phyloP scores from a whole-genome alignment of 331 rosid genomes.

The Acacia concinna region DNA sequence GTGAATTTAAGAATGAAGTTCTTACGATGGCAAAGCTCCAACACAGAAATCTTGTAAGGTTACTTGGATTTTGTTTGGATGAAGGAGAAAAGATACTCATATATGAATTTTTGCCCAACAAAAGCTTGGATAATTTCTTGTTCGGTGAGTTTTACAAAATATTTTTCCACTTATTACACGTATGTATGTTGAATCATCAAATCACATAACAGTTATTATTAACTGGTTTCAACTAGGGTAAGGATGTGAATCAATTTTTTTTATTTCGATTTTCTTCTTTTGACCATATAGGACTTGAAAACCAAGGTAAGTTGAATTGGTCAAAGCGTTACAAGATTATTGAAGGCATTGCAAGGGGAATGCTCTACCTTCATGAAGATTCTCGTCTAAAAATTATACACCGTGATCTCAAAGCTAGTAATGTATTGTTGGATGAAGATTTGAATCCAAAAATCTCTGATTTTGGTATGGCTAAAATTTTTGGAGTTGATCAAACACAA shows the following conservation, averaged over 20 bases:
- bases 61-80: slow-evolving; percentile 55
- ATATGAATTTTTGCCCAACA: slow-evolving; percentile 50
- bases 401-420: too few species aligned
- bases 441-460: too few species aligned
- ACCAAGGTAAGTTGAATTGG: too few species aligned
- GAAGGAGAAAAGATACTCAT: slow-evolving; percentile 50
- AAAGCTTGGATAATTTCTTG: slow-evolving; percentile 41
- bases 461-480: too few species aligned
- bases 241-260: not conserved
- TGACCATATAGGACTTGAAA: not conserved
- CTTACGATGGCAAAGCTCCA: slow-evolving; percentile 50
- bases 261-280: not conserved
- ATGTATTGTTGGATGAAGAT: too few species aligned
- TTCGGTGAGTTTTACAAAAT: slow-evolving; percentile 43
- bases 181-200: not conserved
- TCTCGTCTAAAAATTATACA: too few species aligned
- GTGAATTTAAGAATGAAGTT: slow-evolving; percentile 54
- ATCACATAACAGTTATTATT: not conserved
- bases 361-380: too few species aligned
- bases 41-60: slow-evolving; percentile 51
- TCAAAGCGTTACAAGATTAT: too few species aligned
- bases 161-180: not conserved
- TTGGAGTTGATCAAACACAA: too few species aligned
- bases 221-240: not conserved
- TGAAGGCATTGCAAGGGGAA: too few species aligned